These are phyloP conservation scores for Viridothelium virens DNA, from an alignment of 495 filamentous ascomycete species.

Conservation along the genomic window DNA sequence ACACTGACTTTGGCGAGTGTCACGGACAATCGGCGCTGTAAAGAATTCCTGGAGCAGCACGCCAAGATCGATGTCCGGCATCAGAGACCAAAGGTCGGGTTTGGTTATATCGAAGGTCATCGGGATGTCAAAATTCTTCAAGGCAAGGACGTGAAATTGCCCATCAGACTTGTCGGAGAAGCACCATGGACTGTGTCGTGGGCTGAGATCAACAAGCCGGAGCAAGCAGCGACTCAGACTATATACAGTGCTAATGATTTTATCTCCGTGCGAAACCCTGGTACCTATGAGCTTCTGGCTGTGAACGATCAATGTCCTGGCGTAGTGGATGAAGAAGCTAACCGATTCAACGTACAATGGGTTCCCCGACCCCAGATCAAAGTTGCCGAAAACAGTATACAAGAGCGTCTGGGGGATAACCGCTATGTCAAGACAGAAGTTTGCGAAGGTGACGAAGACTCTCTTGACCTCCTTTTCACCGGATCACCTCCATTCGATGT, in stretches of 20 bases:
- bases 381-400: conserved; percentile 52
- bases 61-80: conserved; percentile 75
- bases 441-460: conserved; percentile 89
- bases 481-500: conserved; percentile 75
- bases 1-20: conserved; percentile 72
- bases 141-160: conserved; percentile 60
- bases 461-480: conserved; percentile 67
- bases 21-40: conserved; percentile 78
- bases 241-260: conserved; percentile 60
- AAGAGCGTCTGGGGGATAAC: conserved; percentile 32
- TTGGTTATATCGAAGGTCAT: conserved; percentile 74
- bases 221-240: conserved; percentile 33
- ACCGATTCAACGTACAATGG: conserved; percentile 73
- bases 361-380: conserved; percentile 67
- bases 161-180: conserved; percentile 73
- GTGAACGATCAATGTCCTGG: conserved; percentile 77
- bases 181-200: conserved; percentile 75
- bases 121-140: conserved; percentile 66
- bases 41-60: conserved; percentile 70
- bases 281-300: conserved; percentile 68
- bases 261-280: conserved; percentile 55
- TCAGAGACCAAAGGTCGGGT: conserved; percentile 74
- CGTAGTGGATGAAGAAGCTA: conserved; percentile 60
- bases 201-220: conserved; percentile 47
- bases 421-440: conserved; percentile 66